Evolutionary conservation across 805 yeast species (phyloP).

Genomic region (Tetrapisispora taiwanensis): DNA sequence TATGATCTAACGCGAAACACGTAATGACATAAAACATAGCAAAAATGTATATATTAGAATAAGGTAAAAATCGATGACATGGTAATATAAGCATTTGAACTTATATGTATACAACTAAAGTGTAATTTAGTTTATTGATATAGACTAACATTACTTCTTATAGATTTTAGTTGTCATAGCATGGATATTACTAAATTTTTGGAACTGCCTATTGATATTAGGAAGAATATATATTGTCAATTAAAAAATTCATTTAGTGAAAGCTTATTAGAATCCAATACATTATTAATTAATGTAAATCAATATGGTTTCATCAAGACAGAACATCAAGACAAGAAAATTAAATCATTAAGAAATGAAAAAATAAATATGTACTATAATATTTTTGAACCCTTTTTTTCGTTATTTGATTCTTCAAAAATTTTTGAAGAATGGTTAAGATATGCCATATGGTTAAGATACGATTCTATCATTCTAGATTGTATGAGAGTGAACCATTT

Average conservation of each 20-base stretch:
- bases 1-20: slow-evolving; percentile 2
- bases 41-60: no score
- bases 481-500: slow-evolving; percentile 19
- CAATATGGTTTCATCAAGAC: background rate
- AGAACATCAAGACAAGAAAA: background rate
- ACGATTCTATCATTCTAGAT: slow-evolving; percentile 25
- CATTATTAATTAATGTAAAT: background rate
- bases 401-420: slow-evolving; percentile 18
- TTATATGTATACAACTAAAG: no score
- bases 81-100: no score
- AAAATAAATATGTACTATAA: slow-evolving; percentile 6
- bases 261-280: background rate
- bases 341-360: background rate
- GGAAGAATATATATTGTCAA: slow-evolving; percentile 19
- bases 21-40: background rate
- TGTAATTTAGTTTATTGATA: no score
- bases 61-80: background rate
- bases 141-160: no score
- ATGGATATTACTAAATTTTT: slow-evolving; percentile 12
- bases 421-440: slow-evolving; percentile 19
- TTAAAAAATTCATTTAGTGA: slow-evolving; percentile 13
- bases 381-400: slow-evolving; percentile 14
- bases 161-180: background rate
- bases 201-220: slow-evolving; percentile 17
- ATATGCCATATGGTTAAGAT: slow-evolving; percentile 20